Evolutionary conservation across 106 monocot species (phyloP).

Genomic region (Acorus calamus): DNA sequence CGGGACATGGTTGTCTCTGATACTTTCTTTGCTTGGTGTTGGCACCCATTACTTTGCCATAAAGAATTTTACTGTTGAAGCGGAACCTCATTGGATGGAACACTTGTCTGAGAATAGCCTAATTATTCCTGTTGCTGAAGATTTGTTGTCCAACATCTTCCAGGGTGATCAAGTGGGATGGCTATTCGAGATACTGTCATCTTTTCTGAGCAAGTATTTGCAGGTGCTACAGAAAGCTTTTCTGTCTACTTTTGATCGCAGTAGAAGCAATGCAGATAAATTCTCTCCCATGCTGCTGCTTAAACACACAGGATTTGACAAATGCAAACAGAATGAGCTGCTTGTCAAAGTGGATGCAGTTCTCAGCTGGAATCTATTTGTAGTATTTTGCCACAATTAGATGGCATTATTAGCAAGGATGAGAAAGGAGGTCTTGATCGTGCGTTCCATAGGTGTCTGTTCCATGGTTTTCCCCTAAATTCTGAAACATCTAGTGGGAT

Average conservation of each 20-base stretch:
- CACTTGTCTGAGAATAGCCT: constrained; percentile 2
- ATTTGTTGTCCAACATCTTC: constrained; percentile 15
- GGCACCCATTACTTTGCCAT: constrained; percentile 30
- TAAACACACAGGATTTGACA: constrained; percentile 51
- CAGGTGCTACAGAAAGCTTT: constrained; percentile 45
- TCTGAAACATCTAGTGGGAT: constrained; percentile 35
- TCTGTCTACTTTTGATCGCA: constrained; percentile 36
- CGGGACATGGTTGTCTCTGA: constrained; percentile 50
- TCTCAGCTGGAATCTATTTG: constrained; percentile 35
- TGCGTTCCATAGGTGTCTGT: constrained; percentile 26
- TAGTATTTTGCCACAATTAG: constrained; percentile 47
- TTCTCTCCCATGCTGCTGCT: constrained; percentile 56
- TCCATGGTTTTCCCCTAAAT: constrained; percentile 84
- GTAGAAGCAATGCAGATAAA: constrained; percentile 6
- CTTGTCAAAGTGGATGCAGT: constrained; percentile 39
- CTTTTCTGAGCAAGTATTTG: constrained; percentile 48
- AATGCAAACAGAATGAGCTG: constrained; percentile 35
- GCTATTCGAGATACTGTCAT: constrained; percentile 43
- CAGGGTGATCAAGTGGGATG: constrained; percentile 25
- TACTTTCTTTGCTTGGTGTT: constrained; percentile 49
- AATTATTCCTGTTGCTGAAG: constrained; percentile 24
- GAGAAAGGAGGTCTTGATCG: constrained; percentile 9
- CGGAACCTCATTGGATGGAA: constrained; percentile 12
- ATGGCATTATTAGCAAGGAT: constrained; percentile 28
- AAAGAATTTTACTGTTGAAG: constrained; percentile 14